Percentiles rank a stretch among this genome's conserved stretches.
These are phyloP conservation scores for Fonsecaea multimorphosa DNA, from an alignment of 2,329 filamentous ascomycete species.

Conservation along the genomic window DNA sequence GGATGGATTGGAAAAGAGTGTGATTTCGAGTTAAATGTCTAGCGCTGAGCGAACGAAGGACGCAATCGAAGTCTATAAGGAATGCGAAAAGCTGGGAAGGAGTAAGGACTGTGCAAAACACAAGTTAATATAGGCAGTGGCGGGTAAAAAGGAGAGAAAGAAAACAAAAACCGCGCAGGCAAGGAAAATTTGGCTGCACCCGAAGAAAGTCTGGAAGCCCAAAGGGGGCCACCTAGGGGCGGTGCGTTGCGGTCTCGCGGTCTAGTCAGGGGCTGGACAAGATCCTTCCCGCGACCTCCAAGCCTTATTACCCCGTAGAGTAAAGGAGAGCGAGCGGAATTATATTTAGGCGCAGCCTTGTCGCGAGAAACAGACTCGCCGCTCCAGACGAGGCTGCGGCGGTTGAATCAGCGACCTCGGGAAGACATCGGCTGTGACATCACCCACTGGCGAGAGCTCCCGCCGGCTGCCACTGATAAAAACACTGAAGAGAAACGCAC, in stretches of 20 bases:
- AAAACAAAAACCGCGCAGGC: conserved; percentile 4
- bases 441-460: neutral
- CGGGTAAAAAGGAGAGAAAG: neutral
- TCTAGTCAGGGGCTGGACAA: neutral
- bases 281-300: neutral
- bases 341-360: conserved; percentile 2
- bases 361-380: neutral
- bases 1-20: neutral
- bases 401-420: neutral
- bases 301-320: neutral
- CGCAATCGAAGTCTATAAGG: conserved; percentile 7
- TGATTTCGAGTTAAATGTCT: neutral
- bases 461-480: neutral
- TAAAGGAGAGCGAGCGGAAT: neutral
- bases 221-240: neutral
- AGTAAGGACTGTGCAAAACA: neutral
- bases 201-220: neutral
- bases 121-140: conserved; percentile 13
- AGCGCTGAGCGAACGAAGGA: conserved; percentile 7
- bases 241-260: neutral
- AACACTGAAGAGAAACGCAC: neutral
- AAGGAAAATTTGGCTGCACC: neutral
- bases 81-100: neutral
- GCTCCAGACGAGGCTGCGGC: neutral
- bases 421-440: neutral